Evolutionary conservation across 371 early-diverging fungal species (phyloP), one percentile per base, ranked within the genome.

Genomic region (Apophysomyces variabilis): DNA sequence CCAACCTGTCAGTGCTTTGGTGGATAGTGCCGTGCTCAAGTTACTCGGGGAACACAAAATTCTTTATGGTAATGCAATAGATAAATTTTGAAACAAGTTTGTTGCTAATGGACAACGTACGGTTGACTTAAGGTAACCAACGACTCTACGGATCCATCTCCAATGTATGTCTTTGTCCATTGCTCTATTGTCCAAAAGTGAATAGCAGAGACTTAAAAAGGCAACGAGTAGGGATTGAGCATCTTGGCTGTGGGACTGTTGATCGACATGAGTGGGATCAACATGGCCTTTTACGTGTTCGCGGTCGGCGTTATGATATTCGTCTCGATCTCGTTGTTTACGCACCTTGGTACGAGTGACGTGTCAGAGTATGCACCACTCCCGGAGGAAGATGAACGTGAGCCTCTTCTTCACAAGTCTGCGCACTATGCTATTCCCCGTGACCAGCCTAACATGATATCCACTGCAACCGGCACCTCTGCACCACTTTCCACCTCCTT

Each of bases 11-110:
- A 70, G 73, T 35, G 69, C 82, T 13, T 66, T 82, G 26, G 79
- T 82, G 3, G 82, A 82, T 59, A 79, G 79, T 60, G 82, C 79
- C 4, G 82, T 82, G 50, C 75, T 82, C 75, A 82, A 82, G 39
- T 77, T 79, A 26, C 64, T 82, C n/a, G 82, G 82, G 3, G 75
- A 79, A 6, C 71, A 82, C 65, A 82, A 82, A 47, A 70, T 82
- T 9, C 57, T 82, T 16, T 82, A 82, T 60, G 82, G 82, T 73
- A 79, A 63, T 21, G 35, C 46, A 44, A 43, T 5, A 41, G 13
- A 36, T 16, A 43, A 13, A 26, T 11, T 32, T 6, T 32, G 5
- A 13, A 9, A 32, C 5, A 58, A 56, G 54, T 43, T n/a, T 57
- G 37, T 46, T 26, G 7, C 54, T 59, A 45, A 60, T 39, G 16